These are phyloP conservation scores for Lotmaria passim DNA, from an alignment of 208 protist species.

Conservation along the genomic window DNA sequence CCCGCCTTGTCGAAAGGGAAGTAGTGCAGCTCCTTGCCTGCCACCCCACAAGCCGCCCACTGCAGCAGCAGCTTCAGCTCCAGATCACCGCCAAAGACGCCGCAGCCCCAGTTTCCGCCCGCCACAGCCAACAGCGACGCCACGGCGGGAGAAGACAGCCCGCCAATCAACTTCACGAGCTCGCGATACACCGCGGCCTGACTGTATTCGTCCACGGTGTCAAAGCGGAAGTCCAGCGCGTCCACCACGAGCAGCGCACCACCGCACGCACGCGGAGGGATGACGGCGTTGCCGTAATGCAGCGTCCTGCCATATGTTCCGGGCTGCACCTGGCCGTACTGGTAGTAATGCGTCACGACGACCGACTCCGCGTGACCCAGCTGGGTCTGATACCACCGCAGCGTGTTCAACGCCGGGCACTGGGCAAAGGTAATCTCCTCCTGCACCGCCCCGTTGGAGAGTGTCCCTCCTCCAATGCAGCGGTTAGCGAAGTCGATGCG, in stretches of 20 bases:
- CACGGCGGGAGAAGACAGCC: constrained; percentile 7
- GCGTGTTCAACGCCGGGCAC: constrained; percentile 54
- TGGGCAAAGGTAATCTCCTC: constrained; percentile 80
- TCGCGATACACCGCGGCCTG: constrained; percentile 20
- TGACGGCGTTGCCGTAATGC: constrained; percentile 26
- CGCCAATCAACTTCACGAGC: constrained; percentile 31
- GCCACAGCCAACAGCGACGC: constrained; percentile 13
- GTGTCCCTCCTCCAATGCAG: constrained; percentile 67
- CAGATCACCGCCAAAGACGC: constrained; percentile 73
- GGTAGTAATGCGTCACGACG: constrained; percentile 35
- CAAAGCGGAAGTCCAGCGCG: constrained; percentile 40
- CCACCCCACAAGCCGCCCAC: constrained; percentile 49
- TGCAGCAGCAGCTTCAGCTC: constrained; percentile 75
- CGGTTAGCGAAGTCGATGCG: constrained; percentile 79
- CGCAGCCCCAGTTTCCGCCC: constrained; percentile 86
- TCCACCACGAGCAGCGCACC: constrained; percentile 40
- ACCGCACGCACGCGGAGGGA: not conserved
- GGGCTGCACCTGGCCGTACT: constrained; percentile 30
- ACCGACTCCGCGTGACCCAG: constrained; percentile 54
- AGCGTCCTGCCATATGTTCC: constrained; percentile 54
- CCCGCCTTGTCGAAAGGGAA: constrained; percentile 41
- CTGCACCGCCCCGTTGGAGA: constrained; percentile 65
- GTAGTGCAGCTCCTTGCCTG: constrained; percentile 40
- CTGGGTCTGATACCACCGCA: constrained; percentile 43
- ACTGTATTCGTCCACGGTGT: constrained; percentile 19